Percentiles rank a stretch among this genome's conserved stretches.
phyloP scores from a whole-genome alignment of 495 filamentous ascomycete species.

The Penicillium mononematosum region DNA sequence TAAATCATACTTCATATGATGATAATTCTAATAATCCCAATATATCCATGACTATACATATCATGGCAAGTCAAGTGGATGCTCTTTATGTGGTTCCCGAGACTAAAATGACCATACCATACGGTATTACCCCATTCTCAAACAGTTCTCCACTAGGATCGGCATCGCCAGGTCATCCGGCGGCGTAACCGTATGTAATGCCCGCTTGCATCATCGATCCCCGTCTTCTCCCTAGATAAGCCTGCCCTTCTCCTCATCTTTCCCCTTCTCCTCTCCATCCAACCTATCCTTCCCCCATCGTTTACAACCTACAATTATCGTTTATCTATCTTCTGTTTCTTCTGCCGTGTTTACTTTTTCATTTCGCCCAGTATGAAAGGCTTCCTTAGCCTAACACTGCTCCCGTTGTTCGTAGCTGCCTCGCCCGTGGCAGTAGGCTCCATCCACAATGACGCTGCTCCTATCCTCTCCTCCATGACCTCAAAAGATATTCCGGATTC shows the following conservation, averaged over 20 bases:
- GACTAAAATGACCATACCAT: slow-evolving; percentile 2
- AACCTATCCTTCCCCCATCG: slow-evolving; percentile 23
- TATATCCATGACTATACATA: not conserved
- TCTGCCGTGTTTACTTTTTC: slow-evolving; percentile 33
- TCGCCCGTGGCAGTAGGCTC: slow-evolving; percentile 76
- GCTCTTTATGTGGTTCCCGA: not conserved
- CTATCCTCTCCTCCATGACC: slow-evolving; percentile 77
- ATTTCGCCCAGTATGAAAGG: slow-evolving; percentile 69
- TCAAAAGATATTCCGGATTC: slow-evolving; percentile 79
- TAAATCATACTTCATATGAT: not conserved
- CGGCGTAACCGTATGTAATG: slow-evolving; percentile 31
- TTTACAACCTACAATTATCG: slow-evolving; percentile 22
- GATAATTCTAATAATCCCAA: not conserved
- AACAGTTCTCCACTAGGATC: slow-evolving; percentile 23
- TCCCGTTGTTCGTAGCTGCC: slow-evolving; percentile 67
- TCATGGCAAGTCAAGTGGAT: not conserved
- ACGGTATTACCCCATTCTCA: slow-evolving; percentile 9
- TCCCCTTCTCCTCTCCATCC: slow-evolving; percentile 24
- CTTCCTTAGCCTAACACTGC: slow-evolving; percentile 59
- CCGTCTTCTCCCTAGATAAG: slow-evolving; percentile 35
- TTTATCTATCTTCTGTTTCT: slow-evolving; percentile 23
- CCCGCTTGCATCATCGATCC: slow-evolving; percentile 46
- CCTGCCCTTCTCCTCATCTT: slow-evolving; percentile 45
- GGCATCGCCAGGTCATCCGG: slow-evolving; percentile 33
- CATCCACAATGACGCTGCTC: slow-evolving; percentile 83